Percentiles rank a stretch among this genome's conserved stretches.
Evolutionary conservation across 306 rosid genomes (phyloP).

Genomic region (Begonia peltatifolia): DNA sequence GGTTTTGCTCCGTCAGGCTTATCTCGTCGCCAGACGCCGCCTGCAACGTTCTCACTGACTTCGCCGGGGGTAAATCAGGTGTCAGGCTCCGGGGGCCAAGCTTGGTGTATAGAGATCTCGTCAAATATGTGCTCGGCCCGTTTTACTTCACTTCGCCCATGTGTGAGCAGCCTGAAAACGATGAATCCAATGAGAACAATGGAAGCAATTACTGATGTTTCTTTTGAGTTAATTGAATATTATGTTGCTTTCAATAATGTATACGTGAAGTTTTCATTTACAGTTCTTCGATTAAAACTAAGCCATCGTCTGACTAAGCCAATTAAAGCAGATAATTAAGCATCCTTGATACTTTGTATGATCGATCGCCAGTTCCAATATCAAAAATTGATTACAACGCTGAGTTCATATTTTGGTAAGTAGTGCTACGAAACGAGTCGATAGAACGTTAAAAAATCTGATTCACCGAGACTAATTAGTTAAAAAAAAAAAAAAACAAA

Average conservation of each 20-base stretch:
- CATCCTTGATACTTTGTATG: too few species aligned
- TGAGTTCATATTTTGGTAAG: neutral
- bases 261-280: neutral
- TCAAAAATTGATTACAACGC: too few species aligned
- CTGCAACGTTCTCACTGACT: slow-evolving; percentile 58
- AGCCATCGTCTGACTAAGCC: too few species aligned
- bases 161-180: slow-evolving; percentile 49
- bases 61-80: slow-evolving; percentile 47
- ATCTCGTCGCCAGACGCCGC: slow-evolving; percentile 61
- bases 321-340: too few species aligned
- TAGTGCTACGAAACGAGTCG: neutral
- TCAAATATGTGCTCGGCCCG: slow-evolving; percentile 26
- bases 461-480: too few species aligned
- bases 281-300: neutral
- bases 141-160: slow-evolving; percentile 57
- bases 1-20: slow-evolving; percentile 39
- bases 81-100: slow-evolving; percentile 30
- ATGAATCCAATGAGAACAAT: neutral
- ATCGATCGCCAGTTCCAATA: too few species aligned
- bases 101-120: slow-evolving; percentile 27
- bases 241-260: neutral
- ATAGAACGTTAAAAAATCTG: neutral
- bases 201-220: neutral
- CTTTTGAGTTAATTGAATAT: neutral
- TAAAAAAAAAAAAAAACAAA: too few species aligned